These are phyloP conservation scores for Paraphaeosphaeria minitans DNA, from an alignment of 2,329 filamentous ascomycete genomes.

Conservation along the genomic window DNA sequence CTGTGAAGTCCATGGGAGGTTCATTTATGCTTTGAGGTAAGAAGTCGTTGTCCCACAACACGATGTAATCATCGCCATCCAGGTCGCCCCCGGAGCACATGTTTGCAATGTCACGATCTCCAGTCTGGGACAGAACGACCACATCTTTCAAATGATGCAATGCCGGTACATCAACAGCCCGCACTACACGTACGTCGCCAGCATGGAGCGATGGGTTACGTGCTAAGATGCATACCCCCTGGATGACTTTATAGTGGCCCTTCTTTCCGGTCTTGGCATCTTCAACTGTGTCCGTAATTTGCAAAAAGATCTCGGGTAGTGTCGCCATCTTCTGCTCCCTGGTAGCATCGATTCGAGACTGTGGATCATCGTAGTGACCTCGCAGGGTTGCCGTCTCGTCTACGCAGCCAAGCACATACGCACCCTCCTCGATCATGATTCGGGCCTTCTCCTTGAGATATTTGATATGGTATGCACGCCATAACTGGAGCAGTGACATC, in stretches of 20 bases:
- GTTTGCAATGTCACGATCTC: slow-evolving; percentile 82
- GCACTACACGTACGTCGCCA: slow-evolving; percentile 86
- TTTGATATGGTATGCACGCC: slow-evolving; percentile 89
- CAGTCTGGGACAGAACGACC: slow-evolving; percentile 82
- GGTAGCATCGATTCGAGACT: slow-evolving; percentile 52
- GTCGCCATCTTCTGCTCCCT: slow-evolving; percentile 45
- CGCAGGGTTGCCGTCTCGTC: slow-evolving; percentile 80
- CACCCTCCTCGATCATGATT: slow-evolving; percentile 79
- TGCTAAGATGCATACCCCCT: slow-evolving; percentile 80
- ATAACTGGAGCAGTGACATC: slow-evolving; percentile 77
- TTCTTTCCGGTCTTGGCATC: slow-evolving; percentile 43
- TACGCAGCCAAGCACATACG: slow-evolving; percentile 84
- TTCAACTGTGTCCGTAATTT: slow-evolving; percentile 65
- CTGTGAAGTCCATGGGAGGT: slow-evolving; percentile 76
- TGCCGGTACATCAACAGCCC: slow-evolving; percentile 75
- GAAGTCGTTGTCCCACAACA: slow-evolving; percentile 84
- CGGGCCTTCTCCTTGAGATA: slow-evolving; percentile 90
- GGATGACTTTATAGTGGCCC: slow-evolving; percentile 66
- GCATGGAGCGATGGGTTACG: slow-evolving; percentile 94
- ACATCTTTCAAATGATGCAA: slow-evolving; percentile 81
- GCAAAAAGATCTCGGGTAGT: slow-evolving; percentile 87
- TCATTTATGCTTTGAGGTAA: slow-evolving; percentile 69
- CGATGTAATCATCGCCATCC: slow-evolving; percentile 93
- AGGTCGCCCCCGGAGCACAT: slow-evolving; percentile 98
- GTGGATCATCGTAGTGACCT: slow-evolving; percentile 67